Evolutionary conservation across 2,329 filamentous ascomycete species (phyloP).

Genomic region (Zymoseptoria tritici): DNA sequence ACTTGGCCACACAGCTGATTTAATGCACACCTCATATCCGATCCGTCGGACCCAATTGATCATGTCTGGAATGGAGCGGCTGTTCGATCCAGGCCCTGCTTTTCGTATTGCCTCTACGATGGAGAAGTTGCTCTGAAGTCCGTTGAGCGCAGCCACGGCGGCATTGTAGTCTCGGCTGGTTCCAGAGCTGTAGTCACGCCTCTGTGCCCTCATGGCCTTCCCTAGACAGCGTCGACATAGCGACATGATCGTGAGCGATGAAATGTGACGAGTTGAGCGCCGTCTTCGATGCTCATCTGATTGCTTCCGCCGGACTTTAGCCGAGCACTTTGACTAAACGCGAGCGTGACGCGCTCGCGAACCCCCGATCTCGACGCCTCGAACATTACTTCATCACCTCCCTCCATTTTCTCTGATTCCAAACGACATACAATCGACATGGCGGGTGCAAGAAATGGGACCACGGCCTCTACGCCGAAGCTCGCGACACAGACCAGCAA

Average conservation of each 20-base stretch:
- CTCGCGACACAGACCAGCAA: slow-evolving; percentile 34
- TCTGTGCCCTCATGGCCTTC: background rate
- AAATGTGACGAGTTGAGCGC: background rate
- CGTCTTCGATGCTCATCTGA: no score
- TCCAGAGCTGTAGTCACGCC: slow-evolving; percentile 9
- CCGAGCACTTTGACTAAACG: background rate
- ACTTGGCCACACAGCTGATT: background rate
- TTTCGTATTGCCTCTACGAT: slow-evolving; percentile 70
- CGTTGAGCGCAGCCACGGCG: slow-evolving; percentile 66
- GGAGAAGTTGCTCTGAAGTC: slow-evolving; percentile 71
- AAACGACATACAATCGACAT: slow-evolving; percentile 1
- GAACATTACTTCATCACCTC: slow-evolving; percentile 16
- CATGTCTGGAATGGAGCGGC: slow-evolving; percentile 73
- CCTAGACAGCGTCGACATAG: slow-evolving; percentile 6
- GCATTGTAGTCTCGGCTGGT: slow-evolving; percentile 34
- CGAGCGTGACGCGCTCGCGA: background rate
- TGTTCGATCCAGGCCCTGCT: slow-evolving; percentile 65
- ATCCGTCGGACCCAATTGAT: slow-evolving; percentile 66
- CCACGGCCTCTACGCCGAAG: slow-evolving; percentile 8
- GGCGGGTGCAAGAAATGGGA: slow-evolving; percentile 6
- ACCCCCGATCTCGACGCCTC: slow-evolving; percentile 37
- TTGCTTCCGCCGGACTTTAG: background rate
- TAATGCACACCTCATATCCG: slow-evolving; percentile 60
- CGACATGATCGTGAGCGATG: background rate
- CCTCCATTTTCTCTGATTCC: background rate